Conservation (phyloP, 2,329 filamentous ascomycete genomes). For the Paramyrothecium roridum region DNA sequence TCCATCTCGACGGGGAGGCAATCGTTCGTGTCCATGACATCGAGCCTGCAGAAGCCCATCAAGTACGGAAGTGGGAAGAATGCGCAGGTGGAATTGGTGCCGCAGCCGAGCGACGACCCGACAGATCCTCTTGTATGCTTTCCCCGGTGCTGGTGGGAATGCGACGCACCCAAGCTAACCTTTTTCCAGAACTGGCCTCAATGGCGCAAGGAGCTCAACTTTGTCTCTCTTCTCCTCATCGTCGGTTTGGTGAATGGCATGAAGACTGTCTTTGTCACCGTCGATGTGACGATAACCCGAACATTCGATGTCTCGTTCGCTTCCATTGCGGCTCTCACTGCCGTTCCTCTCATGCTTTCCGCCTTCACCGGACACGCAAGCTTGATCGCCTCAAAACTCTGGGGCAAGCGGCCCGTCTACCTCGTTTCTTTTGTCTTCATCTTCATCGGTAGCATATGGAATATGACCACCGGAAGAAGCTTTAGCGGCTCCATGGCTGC, state of each 20-base stretch:
- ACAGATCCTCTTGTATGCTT: constrained; percentile 50
- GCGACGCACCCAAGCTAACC: neutral
- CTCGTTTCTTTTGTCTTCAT: constrained; percentile 41
- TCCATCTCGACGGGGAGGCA: neutral
- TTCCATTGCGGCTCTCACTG: constrained; percentile 46
- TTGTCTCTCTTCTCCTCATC: constrained; percentile 42
- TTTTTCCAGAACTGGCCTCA: constrained; percentile 49
- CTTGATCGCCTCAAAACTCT: constrained; percentile 39
- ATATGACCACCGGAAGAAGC: constrained; percentile 36
- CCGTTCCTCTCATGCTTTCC: constrained; percentile 48
- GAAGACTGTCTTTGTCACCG: constrained; percentile 51
- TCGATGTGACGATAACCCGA: constrained; percentile 40
- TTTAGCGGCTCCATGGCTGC: constrained; percentile 48
- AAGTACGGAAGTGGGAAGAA: constrained; percentile 46
- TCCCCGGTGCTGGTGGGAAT: neutral
- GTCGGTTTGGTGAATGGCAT: constrained; percentile 45
- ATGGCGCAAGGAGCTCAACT: constrained; percentile 50
- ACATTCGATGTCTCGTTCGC: constrained; percentile 44
- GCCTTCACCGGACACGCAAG: constrained; percentile 40
- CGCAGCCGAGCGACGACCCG: constrained; percentile 52
- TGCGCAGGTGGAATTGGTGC: constrained; percentile 43
- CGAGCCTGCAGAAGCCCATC: constrained; percentile 28
- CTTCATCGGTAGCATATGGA: constrained; percentile 49
- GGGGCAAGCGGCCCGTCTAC: constrained; percentile 53
- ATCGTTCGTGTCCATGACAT: neutral